Evolutionary conservation across 2,329 filamentous ascomycete species (phyloP).

Genomic region (Neonectria neomacrospora): DNA sequence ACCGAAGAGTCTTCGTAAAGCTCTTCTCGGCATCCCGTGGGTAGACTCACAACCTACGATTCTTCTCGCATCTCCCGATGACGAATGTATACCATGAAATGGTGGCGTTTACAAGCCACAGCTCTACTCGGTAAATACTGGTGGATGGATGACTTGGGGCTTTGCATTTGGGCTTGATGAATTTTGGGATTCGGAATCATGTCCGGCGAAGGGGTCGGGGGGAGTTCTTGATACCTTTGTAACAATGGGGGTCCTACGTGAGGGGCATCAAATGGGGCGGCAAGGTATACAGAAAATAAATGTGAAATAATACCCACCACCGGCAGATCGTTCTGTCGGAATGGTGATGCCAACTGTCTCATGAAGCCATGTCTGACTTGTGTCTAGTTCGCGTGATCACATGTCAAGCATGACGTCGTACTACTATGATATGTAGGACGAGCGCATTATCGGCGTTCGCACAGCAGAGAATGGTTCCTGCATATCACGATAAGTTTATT

Average conservation of each 20-base stretch:
- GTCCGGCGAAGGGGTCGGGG: constrained; percentile 44
- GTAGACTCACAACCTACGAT: constrained; percentile 43
- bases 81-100: constrained; percentile 55
- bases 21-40: constrained; percentile 40
- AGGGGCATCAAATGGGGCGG: constrained; percentile 32
- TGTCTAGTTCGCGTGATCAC: constrained; percentile 24
- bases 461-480: too few species aligned
- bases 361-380: constrained; percentile 5
- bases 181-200: constrained; percentile 45
- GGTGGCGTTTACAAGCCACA: constrained; percentile 52
- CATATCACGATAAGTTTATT: neutral
- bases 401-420: constrained; percentile 6
- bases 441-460: too few species aligned
- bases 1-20: constrained; percentile 54
- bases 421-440: neutral
- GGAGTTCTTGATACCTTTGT: constrained; percentile 45
- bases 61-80: constrained; percentile 46
- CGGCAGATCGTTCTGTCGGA: constrained; percentile 11
- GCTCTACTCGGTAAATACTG: constrained; percentile 41
- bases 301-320: constrained; percentile 45
- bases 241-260: constrained; percentile 41
- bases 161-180: constrained; percentile 47
- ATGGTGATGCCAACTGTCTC: constrained; percentile 22
- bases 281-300: constrained; percentile 39
- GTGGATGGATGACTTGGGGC: constrained; percentile 42